A percentile compares a stretch with the other conserved stretches of the same genome.
phyloP scores from a whole-genome alignment of 257 asterid species.

The Solanum clarkiae region DNA sequence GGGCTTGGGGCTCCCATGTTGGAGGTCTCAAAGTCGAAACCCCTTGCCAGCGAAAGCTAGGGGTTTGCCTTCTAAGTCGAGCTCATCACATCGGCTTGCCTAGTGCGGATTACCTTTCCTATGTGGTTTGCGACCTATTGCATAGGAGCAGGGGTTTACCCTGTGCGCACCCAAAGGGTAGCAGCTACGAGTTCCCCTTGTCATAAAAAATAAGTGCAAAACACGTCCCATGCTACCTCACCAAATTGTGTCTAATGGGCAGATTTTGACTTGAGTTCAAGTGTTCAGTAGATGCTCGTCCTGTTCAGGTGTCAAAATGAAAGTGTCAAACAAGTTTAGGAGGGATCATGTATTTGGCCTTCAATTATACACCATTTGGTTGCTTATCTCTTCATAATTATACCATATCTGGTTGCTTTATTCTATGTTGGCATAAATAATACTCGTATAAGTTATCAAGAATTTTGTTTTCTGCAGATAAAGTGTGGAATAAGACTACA shows the following conservation, averaged over 20 bases:
- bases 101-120: too few relatives aligned
- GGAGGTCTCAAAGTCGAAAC: too few relatives aligned
- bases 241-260: not conserved
- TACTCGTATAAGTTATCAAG: not conserved
- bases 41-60: too few relatives aligned
- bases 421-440: not conserved
- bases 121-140: too few relatives aligned
- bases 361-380: not conserved
- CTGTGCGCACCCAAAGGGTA: too few relatives aligned
- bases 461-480: not conserved
- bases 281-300: not conserved
- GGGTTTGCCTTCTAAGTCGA: too few relatives aligned
- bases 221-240: too few relatives aligned
- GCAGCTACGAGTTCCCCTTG: too few relatives aligned
- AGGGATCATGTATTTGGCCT: not conserved
- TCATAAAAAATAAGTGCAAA: not conserved
- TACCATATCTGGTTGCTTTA: not conserved
- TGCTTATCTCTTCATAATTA: not conserved
- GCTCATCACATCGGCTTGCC: too few relatives aligned
- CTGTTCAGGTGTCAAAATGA: not conserved
- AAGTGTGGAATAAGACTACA: not conserved
- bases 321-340: not conserved
- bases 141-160: too few relatives aligned
- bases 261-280: not conserved
- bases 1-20: too few relatives aligned